Conservation (phyloP, 2,329 filamentous ascomycete species). For the Dothistroma septosporum region DNA sequence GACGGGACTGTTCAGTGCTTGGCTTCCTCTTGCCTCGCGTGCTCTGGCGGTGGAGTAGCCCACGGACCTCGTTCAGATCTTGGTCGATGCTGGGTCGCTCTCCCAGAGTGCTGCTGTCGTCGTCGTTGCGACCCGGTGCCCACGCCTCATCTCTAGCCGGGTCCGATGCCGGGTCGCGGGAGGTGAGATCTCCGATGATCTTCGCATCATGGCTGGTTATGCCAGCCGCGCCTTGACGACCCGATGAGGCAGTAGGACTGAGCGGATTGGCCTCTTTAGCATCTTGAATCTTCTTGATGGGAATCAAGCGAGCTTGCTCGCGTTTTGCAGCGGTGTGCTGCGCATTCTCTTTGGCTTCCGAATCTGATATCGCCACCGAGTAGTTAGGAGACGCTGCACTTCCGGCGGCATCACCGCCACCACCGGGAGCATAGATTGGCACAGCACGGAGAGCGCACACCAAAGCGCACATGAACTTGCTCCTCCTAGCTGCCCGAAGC, state of each 20-base stretch:
- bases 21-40: slow-evolving; percentile 43
- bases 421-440: slow-evolving; percentile 78
- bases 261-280: slow-evolving; percentile 19
- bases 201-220: slow-evolving; percentile 26
- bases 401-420: slow-evolving; percentile 60
- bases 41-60: slow-evolving; percentile 43
- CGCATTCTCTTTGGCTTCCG: slow-evolving; percentile 57
- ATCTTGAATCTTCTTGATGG: slow-evolving; percentile 37
- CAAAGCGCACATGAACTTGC: slow-evolving; percentile 95
- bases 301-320: slow-evolving; percentile 57
- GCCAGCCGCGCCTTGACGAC: slow-evolving; percentile 20
- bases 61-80: slow-evolving; percentile 46
- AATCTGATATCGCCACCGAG: slow-evolving; percentile 69
- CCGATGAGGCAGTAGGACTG: slow-evolving; percentile 14
- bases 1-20: slow-evolving; percentile 19
- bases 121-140: slow-evolving; percentile 36
- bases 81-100: slow-evolving; percentile 43
- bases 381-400: slow-evolving; percentile 70
- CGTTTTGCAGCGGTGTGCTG: slow-evolving; percentile 54
- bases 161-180: slow-evolving; percentile 42
- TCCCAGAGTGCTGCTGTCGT: slow-evolving; percentile 35
- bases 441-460: slow-evolving; percentile 80
- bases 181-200: slow-evolving; percentile 45
- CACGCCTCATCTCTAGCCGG: slow-evolving; percentile 40
- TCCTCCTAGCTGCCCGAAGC: slow-evolving; percentile 73